Percentiles rank a stretch among this genome's conserved stretches.
These are phyloP conservation scores for Beverwykella pulmonaria DNA, from an alignment of 495 filamentous ascomycete species.

Conservation along the genomic window DNA sequence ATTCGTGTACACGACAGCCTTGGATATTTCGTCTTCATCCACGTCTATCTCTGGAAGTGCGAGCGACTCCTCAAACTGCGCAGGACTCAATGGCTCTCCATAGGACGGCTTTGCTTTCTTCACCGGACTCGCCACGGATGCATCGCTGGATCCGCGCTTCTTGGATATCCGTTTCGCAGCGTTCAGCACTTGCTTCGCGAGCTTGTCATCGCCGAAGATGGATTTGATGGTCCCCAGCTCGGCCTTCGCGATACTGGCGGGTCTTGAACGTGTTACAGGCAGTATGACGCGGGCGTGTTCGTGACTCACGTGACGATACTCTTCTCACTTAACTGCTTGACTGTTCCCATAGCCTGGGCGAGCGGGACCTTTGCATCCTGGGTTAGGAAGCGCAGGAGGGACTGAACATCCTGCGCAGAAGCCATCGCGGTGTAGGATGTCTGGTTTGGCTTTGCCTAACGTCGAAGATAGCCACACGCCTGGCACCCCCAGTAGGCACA, in stretches of 20 bases:
- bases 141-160: slow-evolving; percentile 49
- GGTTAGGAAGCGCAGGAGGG: slow-evolving; percentile 75
- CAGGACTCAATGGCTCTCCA: slow-evolving; percentile 56
- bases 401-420: slow-evolving; percentile 58
- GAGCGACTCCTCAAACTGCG: slow-evolving; percentile 66
- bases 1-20: slow-evolving; percentile 69
- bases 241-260: slow-evolving; percentile 64
- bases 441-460: neutral
- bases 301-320: slow-evolving; percentile 49
- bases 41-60: slow-evolving; percentile 57
- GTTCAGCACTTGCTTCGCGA: slow-evolving; percentile 64
- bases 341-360: slow-evolving; percentile 67
- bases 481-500: neutral
- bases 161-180: slow-evolving; percentile 67
- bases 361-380: slow-evolving; percentile 73
- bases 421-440: slow-evolving; percentile 38
- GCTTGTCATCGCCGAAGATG: slow-evolving; percentile 70
- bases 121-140: slow-evolving; percentile 10
- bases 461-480: neutral
- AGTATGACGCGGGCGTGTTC: neutral
- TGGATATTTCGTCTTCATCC: slow-evolving; percentile 62
- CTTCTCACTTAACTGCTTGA: slow-evolving; percentile 66
- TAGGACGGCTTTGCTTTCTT: slow-evolving; percentile 50
- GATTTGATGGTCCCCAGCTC: slow-evolving; percentile 56
- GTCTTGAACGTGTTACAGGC: slow-evolving; percentile 23